Evolutionary conservation across 2,329 filamentous ascomycete genomes (phyloP), one percentile per base, ranked within the genome.

Genomic region (Reticulascus tulasneorum): DNA sequence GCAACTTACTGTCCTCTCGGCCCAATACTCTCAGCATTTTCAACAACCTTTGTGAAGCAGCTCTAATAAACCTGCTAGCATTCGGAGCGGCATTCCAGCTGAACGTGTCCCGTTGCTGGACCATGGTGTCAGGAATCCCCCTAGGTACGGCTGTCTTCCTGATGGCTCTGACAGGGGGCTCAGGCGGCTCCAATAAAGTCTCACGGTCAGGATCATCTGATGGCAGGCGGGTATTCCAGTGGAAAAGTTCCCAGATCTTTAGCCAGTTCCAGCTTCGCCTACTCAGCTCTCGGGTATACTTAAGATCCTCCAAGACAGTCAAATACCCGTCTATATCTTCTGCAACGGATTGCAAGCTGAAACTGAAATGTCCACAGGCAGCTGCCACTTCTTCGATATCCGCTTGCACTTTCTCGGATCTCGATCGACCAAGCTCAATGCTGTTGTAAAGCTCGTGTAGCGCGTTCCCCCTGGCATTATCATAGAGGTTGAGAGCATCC

Each of bases 361-460:
- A 96, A 54, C 86, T 91, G 55, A 97, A 98, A 60, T 97, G 90
- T 0, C 93, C 91, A 53, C 93, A 98, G 38, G 90, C 94, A n/a
- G 93, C 91, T 25, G 91, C 90, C 9, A 97, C 90, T 60, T 98
- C 93, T 58, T 98, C 93, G 38, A 95, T 89, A 58, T 97, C 93
- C 3, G 91, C 93, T 54, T 94, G 84, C 8, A 91, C 75, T 44
- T 84, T 84, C 34, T 87, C 73, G 0, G 84, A 82, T 26, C 79
- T 75, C 4, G 79, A 69, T 39, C 78, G 78, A 9, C 77, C 78
- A 24, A 89, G 70, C 49, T 89, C 82, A 42, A 89, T 88, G 33
- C 77, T 85, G 45, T 77, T 80, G 59, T 98, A 97, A 1, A 98
- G 71, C 38, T 84, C 75, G 38, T 81, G 73, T 7, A 98, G 67